phyloP scores from a whole-genome alignment of 306 rosid genomes.

The Medicago lupulina region DNA sequence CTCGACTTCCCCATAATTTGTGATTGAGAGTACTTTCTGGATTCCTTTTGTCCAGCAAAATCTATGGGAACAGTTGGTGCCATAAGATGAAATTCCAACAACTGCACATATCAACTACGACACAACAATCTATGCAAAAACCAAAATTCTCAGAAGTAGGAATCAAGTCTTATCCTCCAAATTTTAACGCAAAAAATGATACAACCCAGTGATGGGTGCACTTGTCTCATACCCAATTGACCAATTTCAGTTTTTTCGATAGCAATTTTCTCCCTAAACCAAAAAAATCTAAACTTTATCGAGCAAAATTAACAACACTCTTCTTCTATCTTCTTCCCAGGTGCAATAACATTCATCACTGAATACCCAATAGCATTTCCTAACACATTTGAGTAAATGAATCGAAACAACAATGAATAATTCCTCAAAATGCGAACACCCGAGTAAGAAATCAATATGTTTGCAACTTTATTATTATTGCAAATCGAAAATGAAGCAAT shows the following conservation, averaged over 20 bases:
- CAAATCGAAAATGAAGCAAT: slow-evolving; percentile 26
- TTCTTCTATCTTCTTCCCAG: slow-evolving; percentile 26
- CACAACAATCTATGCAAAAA: slow-evolving; percentile 36
- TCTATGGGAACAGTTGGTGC: slow-evolving; percentile 96
- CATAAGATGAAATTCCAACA: slow-evolving; percentile 67
- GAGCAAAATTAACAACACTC: background rate
- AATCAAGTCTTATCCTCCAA: slow-evolving; percentile 50
- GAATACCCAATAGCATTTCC: background rate
- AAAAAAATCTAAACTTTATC: slow-evolving; percentile 36
- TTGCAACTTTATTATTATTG: slow-evolving; percentile 16
- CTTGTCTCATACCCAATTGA: slow-evolving; percentile 47
- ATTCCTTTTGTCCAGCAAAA: slow-evolving; percentile 81
- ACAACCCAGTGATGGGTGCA: slow-evolving; percentile 46
- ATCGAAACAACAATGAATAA: slow-evolving; percentile 32
- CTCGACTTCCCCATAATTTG: slow-evolving; percentile 89
- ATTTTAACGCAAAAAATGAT: slow-evolving; percentile 38
- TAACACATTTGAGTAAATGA: slow-evolving; percentile 21
- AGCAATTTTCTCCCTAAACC: slow-evolving; percentile 3
- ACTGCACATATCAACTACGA: slow-evolving; percentile 75
- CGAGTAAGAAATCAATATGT: background rate
- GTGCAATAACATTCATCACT: background rate
- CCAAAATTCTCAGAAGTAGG: slow-evolving; percentile 36
- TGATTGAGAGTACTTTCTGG: slow-evolving; percentile 58
- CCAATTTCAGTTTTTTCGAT: background rate
- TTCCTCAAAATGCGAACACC: slow-evolving; percentile 32